Conservation (phyloP, 2,329 filamentous ascomycete species). For the Aspergillus japonicus region DNA sequence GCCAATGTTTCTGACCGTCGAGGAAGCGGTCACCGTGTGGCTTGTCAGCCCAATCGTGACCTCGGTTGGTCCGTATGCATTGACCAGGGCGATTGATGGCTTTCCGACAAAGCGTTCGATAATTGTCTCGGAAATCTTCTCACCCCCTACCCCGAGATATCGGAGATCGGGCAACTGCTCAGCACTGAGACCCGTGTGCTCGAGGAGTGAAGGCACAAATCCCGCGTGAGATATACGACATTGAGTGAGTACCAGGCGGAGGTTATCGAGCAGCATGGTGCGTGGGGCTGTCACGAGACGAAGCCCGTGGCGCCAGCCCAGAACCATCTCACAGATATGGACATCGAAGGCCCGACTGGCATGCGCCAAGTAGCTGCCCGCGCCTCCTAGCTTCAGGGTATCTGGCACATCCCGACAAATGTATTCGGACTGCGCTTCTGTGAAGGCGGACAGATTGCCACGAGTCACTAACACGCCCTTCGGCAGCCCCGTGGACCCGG, state of each 20-base stretch:
- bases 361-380: constrained; percentile 16
- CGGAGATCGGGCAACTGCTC: constrained; percentile 9
- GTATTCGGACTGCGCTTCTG: constrained; percentile 14
- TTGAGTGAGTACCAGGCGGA: constrained; percentile 5
- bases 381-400: constrained; percentile 8
- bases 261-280: constrained; percentile 16
- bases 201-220: constrained; percentile 14
- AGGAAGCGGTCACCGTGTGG: constrained; percentile 1
- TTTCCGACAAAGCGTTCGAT: constrained; percentile 15
- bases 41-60: constrained; percentile 15
- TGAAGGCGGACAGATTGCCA: constrained; percentile 13
- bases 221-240: constrained; percentile 11
- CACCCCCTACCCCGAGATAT: constrained; percentile 16
- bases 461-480: constrained; percentile 16
- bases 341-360: constrained; percentile 20
- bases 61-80: constrained; percentile 18
- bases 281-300: constrained; percentile 5
- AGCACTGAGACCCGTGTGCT: constrained; percentile 11
- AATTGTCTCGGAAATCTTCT: constrained; percentile 16
- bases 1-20: constrained; percentile 14
- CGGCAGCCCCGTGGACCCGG: constrained; percentile 15
- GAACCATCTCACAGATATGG: constrained; percentile 17
- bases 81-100: constrained; percentile 8
- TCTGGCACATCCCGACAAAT: constrained; percentile 16
- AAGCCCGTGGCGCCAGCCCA: constrained; percentile 18